phyloP scores from a whole-genome alignment of 371 early-diverging fungal species.

The Mucor indicus region DNA sequence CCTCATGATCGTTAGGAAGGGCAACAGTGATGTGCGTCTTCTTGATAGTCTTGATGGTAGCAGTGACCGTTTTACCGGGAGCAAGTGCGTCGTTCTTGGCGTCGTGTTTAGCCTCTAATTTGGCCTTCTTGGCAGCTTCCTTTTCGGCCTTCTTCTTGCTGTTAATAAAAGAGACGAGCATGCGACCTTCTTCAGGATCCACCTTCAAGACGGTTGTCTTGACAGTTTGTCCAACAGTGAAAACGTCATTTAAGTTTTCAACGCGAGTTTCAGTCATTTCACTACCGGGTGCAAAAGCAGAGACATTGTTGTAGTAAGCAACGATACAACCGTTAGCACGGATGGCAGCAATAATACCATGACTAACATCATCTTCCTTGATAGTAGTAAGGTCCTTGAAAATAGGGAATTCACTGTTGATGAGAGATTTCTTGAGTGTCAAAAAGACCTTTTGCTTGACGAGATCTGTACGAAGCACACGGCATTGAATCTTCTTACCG shows the following conservation, averaged over 20 bases:
- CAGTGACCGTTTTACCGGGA: conserved; percentile 56
- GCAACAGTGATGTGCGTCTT: conserved; percentile 57
- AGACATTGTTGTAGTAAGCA: conserved; percentile 71
- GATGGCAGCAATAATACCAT: conserved; percentile 64
- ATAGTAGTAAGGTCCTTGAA: conserved; percentile 58
- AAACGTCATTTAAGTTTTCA: conserved; percentile 42
- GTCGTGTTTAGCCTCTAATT: conserved; percentile 19
- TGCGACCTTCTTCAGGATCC: conserved; percentile 37
- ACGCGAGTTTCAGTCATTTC: conserved; percentile 62
- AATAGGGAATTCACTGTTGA: conserved; percentile 67
- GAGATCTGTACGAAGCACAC: conserved; percentile 65
- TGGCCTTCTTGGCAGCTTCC: conserved; percentile 24
- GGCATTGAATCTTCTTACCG: conserved; percentile 64
- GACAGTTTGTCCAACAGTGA: conserved; percentile 75
- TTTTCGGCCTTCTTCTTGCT: conserved; percentile 32
- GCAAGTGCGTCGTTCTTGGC: conserved; percentile 52
- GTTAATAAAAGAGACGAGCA: conserved; percentile 37
- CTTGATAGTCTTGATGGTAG: conserved; percentile 52
- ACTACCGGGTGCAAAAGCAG: conserved; percentile 64
- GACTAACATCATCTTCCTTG: conserved; percentile 55
- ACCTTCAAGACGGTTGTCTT: conserved; percentile 71
- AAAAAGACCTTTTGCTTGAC: conserved; percentile 57
- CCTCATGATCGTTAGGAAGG: conserved; percentile 65
- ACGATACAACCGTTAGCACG: conserved; percentile 72
- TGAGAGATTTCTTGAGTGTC: conserved; percentile 79